Evolutionary conservation across 2,329 filamentous ascomycete genomes (phyloP).

Genomic region (Botrytis porri): DNA sequence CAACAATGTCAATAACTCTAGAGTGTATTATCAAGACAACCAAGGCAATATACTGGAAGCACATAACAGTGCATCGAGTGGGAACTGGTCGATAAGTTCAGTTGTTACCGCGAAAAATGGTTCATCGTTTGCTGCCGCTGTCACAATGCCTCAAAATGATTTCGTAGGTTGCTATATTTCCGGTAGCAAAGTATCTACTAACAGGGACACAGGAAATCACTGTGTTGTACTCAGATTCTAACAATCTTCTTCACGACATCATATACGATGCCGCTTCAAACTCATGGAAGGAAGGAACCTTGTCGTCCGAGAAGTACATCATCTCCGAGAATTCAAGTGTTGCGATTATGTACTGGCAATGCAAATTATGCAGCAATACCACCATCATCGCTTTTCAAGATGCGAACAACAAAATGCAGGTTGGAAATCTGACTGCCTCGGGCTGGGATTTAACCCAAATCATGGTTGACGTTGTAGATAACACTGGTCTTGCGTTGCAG

Average conservation of each 20-base stretch:
- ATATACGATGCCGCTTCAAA: constrained; percentile 21
- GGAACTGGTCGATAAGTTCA: constrained; percentile 18
- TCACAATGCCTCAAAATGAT: constrained; percentile 17
- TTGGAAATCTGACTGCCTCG: constrained; percentile 21
- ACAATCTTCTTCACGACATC: constrained; percentile 24
- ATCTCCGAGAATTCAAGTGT: constrained; percentile 18
- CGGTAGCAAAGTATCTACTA: neutral
- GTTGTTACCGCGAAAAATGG: constrained; percentile 21
- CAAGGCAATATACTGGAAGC: constrained; percentile 23
- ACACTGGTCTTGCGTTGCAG: constrained; percentile 23
- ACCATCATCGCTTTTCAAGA: constrained; percentile 24
- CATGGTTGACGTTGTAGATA: constrained; percentile 13
- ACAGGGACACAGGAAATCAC: constrained; percentile 23
- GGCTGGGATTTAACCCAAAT: constrained; percentile 25
- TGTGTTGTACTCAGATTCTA: constrained; percentile 22
- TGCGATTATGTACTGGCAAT: constrained; percentile 25
- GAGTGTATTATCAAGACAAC: constrained; percentile 25
- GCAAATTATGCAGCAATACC: constrained; percentile 21
- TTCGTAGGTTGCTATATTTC: constrained; percentile 5
- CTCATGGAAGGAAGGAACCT: constrained; percentile 19
- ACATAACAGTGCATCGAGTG: constrained; percentile 5
- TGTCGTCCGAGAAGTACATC: constrained; percentile 20
- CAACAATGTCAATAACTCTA: constrained; percentile 19
- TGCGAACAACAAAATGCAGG: constrained; percentile 21
- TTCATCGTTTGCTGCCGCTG: constrained; percentile 24